Base-by-base conservation (phyloP, 2,329 filamentous ascomycete species). In the Exserohilum rostratum region DNA sequence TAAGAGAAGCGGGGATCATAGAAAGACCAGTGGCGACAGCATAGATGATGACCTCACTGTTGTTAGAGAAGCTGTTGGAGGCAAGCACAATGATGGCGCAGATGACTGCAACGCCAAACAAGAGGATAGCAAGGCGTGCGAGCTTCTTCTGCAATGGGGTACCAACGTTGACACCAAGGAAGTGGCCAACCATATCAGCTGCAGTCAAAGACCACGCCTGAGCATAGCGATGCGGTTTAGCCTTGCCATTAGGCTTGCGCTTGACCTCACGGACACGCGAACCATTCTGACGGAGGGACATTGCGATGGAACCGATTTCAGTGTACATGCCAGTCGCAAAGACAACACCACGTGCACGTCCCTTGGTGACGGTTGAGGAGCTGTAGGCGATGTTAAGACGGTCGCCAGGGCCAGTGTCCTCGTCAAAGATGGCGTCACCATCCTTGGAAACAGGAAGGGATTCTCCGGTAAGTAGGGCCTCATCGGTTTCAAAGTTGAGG, bases 401-500 rank as follows among this genome's bases (percentile, higher is more conserved):
- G 69, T 90, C 88, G 42, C 87, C 88, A 44, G 88, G 83, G 2
- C 86, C 84, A 18, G 82, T 85, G 5, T 83, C 81, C 29, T 72
- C 66, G 3, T 72, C 67, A 10, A 87, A 87, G 18, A 76, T 76
- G 46, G 76, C 78, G 13, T 86, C 82, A 13, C 85, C 82, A 52
- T 84, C 79, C 71, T 90, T 90, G 73, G 58, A 82, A 52, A 88
- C 87, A 47, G 87, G 84, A 15, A 88, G 74, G 13, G 87, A 89
- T 74, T 90, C 88, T 62, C 88, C 88, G 3, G 88, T 90, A 25
- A 90, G 79, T 25, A 89, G 79, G 10, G 87, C 86, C 70, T 90
- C 87, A 54, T 93, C 90, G 50, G 87, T 88, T 47, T 89, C 89
- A 57, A 92, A 79, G 72, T 93, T 93, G 75, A 92, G 85, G 51